A percentile compares a stretch with the other conserved stretches of the same genome.
Conservation (phyloP, 2,329 filamentous ascomycete genomes). For the Aspergillus ibericus region DNA sequence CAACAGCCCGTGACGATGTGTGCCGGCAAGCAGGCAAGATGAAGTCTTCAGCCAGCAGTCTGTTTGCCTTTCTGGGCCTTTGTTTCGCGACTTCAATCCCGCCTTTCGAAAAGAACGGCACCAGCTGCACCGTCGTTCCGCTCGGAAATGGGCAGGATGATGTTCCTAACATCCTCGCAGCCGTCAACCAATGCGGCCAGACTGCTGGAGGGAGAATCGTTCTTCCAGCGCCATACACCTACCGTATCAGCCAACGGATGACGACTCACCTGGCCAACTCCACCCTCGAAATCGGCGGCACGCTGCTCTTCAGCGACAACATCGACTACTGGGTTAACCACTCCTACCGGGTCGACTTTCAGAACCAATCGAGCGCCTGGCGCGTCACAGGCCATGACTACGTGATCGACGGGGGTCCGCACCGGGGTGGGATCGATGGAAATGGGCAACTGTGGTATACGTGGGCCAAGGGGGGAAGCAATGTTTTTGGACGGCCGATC, state of each 20-base stretch:
- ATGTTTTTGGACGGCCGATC: slow-evolving; percentile 53
- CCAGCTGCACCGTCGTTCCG: neutral
- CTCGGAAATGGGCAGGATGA: neutral
- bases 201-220: neutral
- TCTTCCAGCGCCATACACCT: slow-evolving; percentile 1
- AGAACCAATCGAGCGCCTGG: slow-evolving; percentile 58
- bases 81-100: neutral
- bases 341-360: slow-evolving; percentile 54
- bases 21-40: neutral
- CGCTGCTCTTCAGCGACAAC: slow-evolving; percentile 43
- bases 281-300: neutral
- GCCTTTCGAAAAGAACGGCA: neutral
- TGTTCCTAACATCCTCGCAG: neutral
- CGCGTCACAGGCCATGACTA: slow-evolving; percentile 53
- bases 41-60: neutral
- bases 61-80: neutral
- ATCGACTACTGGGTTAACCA: slow-evolving; percentile 55
- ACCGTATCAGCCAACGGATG: slow-evolving; percentile 12
- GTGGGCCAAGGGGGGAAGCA: slow-evolving; percentile 49
- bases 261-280: slow-evolving; percentile 9
- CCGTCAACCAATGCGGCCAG: neutral
- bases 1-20: neutral
- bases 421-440: slow-evolving; percentile 56
- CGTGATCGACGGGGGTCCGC: slow-evolving; percentile 49
- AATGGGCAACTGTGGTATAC: slow-evolving; percentile 62